Conservation (phyloP, 768 basidiomycete genomes). For the Rhodotorula sphaerocarpa region DNA sequence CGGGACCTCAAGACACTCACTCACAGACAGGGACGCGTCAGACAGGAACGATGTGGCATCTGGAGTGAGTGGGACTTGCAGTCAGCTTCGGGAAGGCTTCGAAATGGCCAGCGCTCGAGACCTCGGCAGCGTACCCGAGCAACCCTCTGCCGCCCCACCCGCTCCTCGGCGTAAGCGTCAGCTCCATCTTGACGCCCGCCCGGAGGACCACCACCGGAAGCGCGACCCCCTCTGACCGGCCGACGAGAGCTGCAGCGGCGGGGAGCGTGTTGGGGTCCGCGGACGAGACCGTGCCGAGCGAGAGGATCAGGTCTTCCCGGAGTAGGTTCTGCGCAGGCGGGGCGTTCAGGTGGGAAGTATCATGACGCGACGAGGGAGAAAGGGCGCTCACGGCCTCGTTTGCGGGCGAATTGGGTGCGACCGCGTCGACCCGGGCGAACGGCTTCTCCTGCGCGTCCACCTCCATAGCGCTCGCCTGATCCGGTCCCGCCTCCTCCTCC, state of each 20-base stretch:
- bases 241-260: conserved; percentile 65
- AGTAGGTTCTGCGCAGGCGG: conserved; percentile 53
- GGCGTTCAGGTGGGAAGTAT: neutral
- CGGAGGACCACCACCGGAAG: neutral
- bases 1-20: neutral
- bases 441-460: conserved; percentile 48
- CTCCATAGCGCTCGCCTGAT: conserved; percentile 6
- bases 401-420: conserved; percentile 74
- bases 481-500: conserved; percentile 28
- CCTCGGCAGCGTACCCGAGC: no score
- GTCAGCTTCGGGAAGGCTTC: neutral
- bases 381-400: conserved; percentile 58
- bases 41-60: conserved; percentile 25
- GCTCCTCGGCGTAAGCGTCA: conserved; percentile 20
- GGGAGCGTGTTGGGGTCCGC: conserved; percentile 51
- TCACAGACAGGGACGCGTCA: neutral
- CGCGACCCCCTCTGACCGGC: conserved; percentile 63
- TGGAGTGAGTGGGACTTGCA: neutral
- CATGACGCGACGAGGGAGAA: conserved; percentile 4
- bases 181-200: neutral
- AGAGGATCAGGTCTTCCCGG: conserved; percentile 61
- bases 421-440: conserved; percentile 73
- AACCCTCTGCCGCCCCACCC: conserved; percentile 32
- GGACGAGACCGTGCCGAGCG: conserved; percentile 60
- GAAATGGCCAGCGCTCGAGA: no score